Evolutionary conservation across 2,329 filamentous ascomycete species (phyloP).

Genomic region (Fusarium sp.): DNA sequence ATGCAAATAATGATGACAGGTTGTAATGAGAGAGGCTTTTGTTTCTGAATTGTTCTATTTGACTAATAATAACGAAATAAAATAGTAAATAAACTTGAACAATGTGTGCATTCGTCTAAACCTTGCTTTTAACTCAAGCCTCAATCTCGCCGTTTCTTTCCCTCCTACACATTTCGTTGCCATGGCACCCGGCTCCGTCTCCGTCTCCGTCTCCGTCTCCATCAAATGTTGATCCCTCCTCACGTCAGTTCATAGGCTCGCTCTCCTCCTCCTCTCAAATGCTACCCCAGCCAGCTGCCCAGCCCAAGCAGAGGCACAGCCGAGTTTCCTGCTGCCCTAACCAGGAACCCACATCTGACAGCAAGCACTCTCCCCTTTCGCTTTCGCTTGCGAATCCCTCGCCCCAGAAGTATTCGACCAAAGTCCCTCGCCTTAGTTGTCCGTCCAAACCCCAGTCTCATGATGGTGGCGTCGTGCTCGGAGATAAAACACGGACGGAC

Average conservation of each 20-base stretch:
- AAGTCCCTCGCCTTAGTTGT: neutral
- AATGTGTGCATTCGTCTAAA: neutral
- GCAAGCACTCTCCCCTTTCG: neutral
- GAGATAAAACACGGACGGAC: slow-evolving; percentile 18
- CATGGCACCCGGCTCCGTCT: slow-evolving; percentile 23
- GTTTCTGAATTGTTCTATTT: neutral
- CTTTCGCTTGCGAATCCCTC: neutral
- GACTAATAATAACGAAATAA: neutral
- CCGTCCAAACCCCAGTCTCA: neutral
- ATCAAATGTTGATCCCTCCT: slow-evolving; percentile 13
- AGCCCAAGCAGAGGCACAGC: neutral
- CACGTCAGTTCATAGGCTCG: neutral
- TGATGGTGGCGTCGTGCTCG: slow-evolving; percentile 22
- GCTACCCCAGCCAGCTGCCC: neutral
- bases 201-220: slow-evolving; percentile 11
- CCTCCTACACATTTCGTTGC: slow-evolving; percentile 15
- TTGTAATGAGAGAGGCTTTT: neutral
- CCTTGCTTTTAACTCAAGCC: neutral
- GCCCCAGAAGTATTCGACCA: neutral
- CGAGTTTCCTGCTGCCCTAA: neutral
- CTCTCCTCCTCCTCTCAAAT: neutral
- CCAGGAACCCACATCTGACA: neutral
- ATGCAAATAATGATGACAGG: neutral
- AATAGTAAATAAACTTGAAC: neutral
- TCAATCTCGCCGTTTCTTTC: neutral